Evolutionary conservation across 495 filamentous ascomycete genomes (phyloP).

Genomic region (Podospora sp.): DNA sequence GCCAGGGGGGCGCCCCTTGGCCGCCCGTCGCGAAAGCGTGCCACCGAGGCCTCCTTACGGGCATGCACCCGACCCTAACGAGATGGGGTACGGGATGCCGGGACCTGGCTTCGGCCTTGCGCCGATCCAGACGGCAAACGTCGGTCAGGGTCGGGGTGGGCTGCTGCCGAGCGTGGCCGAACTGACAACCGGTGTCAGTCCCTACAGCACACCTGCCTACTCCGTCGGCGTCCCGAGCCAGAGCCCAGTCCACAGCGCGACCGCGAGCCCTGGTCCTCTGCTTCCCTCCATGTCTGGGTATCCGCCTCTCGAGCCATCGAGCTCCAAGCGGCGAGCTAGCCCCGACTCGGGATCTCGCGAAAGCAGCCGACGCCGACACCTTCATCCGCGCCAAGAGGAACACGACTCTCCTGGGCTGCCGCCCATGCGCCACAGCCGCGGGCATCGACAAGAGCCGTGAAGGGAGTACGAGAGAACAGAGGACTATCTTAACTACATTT

Average conservation of each 20-base stretch:
- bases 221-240: slow-evolving; percentile 41
- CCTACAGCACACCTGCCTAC: slow-evolving; percentile 57
- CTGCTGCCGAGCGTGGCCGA: slow-evolving; percentile 57
- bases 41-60: slow-evolving; percentile 41
- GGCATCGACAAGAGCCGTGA: background rate
- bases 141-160: slow-evolving; percentile 31
- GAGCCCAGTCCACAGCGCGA: slow-evolving; percentile 42
- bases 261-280: slow-evolving; percentile 46
- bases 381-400: slow-evolving; percentile 37
- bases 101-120: slow-evolving; percentile 41
- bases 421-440: slow-evolving; percentile 4
- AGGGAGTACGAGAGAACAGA: background rate
- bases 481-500: no score
- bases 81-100: slow-evolving; percentile 39
- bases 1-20: slow-evolving; percentile 32
- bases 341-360: slow-evolving; percentile 45
- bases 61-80: slow-evolving; percentile 27
- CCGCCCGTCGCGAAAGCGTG: slow-evolving; percentile 49
- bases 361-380: slow-evolving; percentile 47
- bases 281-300: slow-evolving; percentile 44
- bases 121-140: slow-evolving; percentile 44
- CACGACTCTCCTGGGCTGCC: slow-evolving; percentile 18
- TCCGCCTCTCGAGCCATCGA: slow-evolving; percentile 23
- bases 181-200: slow-evolving; percentile 57
- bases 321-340: slow-evolving; percentile 43